Percentiles rank a stretch among this genome's conserved stretches.
These are phyloP conservation scores for Pythium biforme DNA, from an alignment of 352 stramenopile species.

Conservation along the genomic window DNA sequence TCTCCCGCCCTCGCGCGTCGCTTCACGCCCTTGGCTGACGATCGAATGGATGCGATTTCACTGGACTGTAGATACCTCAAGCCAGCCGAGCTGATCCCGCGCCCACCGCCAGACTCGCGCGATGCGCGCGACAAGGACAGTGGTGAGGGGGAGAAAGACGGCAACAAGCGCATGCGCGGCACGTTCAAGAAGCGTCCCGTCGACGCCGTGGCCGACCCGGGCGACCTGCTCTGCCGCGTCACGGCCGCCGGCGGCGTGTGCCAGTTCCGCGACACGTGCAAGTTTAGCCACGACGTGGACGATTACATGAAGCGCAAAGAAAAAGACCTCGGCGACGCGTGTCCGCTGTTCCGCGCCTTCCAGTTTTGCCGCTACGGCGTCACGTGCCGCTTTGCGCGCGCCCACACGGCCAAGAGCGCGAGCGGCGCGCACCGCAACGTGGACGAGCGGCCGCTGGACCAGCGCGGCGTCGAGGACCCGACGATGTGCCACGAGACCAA, in stretches of 20 bases:
- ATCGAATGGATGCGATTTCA: not conserved
- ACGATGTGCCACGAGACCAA: conserved; percentile 66
- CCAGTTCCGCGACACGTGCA: conserved; percentile 74
- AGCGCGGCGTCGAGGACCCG: conserved; percentile 26
- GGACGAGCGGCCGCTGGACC: conserved; percentile 28
- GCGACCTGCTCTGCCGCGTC: conserved; percentile 62
- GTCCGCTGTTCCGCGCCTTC: conserved; percentile 75
- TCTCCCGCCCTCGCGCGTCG: too few species aligned
- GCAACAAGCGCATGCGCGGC: conserved; percentile 30
- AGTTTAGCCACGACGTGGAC: conserved; percentile 83
- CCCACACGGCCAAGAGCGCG: conserved; percentile 46
- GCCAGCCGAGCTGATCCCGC: conserved; percentile 32
- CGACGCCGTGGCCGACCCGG: conserved; percentile 59
- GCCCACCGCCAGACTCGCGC: conserved; percentile 15
- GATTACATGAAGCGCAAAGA: conserved; percentile 86
- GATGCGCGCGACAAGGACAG: conserved; percentile 3
- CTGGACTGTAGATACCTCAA: conserved; percentile 66
- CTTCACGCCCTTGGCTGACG: too few species aligned
- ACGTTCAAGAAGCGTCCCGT: conserved; percentile 88
- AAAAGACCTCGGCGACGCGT: conserved; percentile 76
- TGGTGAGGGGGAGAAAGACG: not conserved
- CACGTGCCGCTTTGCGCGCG: conserved; percentile 88
- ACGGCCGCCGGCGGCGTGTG: conserved; percentile 65
- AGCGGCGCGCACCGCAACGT: conserved; percentile 51
- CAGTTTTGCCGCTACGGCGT: conserved; percentile 92